Percentiles rank a stretch among this genome's conserved stretches.
phyloP scores from a whole-genome alignment of 2,329 filamentous ascomycete genomes.

The Aspergillus bombycis region DNA sequence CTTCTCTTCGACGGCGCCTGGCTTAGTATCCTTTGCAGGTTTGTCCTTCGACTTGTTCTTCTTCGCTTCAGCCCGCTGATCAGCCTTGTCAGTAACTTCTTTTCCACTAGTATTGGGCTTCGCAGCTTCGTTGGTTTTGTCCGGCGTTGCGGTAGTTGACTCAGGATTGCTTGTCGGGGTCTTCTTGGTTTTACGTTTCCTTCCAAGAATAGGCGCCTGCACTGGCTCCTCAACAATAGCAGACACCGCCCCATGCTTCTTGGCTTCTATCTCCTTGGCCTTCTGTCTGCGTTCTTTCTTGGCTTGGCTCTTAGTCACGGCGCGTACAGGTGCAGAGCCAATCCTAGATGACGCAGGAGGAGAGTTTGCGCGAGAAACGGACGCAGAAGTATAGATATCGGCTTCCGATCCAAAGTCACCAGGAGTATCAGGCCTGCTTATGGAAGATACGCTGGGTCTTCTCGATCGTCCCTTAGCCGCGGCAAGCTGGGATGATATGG shows the following conservation, averaged over 20 bases:
- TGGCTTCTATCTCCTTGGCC: constrained; percentile 49
- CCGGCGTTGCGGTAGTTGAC: constrained; percentile 13
- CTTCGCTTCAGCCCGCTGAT: constrained; percentile 31
- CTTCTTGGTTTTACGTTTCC: constrained; percentile 63
- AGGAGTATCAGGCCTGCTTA: constrained; percentile 63
- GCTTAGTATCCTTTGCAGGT: constrained; percentile 23
- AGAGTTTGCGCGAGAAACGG: constrained; percentile 63
- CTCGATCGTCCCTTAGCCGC: constrained; percentile 37
- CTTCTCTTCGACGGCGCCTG: constrained; percentile 25
- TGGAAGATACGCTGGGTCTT: constrained; percentile 54
- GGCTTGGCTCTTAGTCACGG: constrained; percentile 64
- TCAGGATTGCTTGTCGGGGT: constrained; percentile 35
- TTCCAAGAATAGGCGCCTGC: constrained; percentile 64
- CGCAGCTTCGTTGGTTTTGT: constrained; percentile 16
- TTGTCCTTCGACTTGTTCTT: constrained; percentile 32
- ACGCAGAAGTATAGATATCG: constrained; percentile 60
- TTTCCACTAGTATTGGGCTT: constrained; percentile 21
- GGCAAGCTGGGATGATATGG: constrained; percentile 34
- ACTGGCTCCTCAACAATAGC: constrained; percentile 53
- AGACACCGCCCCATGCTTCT: constrained; percentile 45
- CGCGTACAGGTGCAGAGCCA: constrained; percentile 61
- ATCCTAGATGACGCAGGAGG: constrained; percentile 57
- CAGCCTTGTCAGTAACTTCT: constrained; percentile 25
- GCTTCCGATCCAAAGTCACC: constrained; percentile 63
- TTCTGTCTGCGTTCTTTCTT: constrained; percentile 62